phyloP scores from a whole-genome alignment of 345 rosid genomes.

The Heritiera littoralis region DNA sequence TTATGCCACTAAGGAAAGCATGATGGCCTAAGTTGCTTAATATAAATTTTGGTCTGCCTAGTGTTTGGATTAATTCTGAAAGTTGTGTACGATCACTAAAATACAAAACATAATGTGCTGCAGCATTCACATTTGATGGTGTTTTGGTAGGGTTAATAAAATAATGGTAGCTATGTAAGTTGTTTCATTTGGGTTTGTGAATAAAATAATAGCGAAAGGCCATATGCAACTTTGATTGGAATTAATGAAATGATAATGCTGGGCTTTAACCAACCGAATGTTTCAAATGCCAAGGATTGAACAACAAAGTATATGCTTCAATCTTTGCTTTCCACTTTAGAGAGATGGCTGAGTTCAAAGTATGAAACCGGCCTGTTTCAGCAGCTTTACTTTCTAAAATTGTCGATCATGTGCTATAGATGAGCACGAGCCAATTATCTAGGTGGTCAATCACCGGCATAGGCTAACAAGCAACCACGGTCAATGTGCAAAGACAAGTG shows the following conservation, averaged over 20 bases:
- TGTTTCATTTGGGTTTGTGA: background rate
- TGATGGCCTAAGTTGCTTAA: background rate
- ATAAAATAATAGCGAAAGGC: background rate
- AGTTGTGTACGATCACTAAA: background rate
- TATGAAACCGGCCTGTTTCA: background rate
- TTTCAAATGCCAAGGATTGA: slow-evolving; percentile 23
- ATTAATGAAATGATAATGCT: slow-evolving; percentile 27
- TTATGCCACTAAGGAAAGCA: slow-evolving; percentile 10
- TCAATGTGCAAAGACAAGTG: background rate
- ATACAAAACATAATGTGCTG: slow-evolving; percentile 14
- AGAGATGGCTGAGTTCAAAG: slow-evolving; percentile 18
- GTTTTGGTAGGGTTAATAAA: background rate
- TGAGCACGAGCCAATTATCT: background rate
- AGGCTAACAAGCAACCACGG: background rate
- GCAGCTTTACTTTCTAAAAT: background rate
- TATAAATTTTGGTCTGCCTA: slow-evolving; percentile 2
- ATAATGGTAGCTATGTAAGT: background rate
- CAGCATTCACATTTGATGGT: slow-evolving; percentile 14
- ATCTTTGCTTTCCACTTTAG: slow-evolving; percentile 25
- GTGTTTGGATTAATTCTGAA: background rate
- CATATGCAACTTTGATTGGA: slow-evolving; percentile 17
- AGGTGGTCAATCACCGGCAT: background rate
- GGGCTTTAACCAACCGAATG: slow-evolving; percentile 48
- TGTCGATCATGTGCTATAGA: background rate
- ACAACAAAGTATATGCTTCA: background rate